Base-by-base conservation (phyloP, 805 yeast species). In the Kodamaea lidongshanica region DNA sequence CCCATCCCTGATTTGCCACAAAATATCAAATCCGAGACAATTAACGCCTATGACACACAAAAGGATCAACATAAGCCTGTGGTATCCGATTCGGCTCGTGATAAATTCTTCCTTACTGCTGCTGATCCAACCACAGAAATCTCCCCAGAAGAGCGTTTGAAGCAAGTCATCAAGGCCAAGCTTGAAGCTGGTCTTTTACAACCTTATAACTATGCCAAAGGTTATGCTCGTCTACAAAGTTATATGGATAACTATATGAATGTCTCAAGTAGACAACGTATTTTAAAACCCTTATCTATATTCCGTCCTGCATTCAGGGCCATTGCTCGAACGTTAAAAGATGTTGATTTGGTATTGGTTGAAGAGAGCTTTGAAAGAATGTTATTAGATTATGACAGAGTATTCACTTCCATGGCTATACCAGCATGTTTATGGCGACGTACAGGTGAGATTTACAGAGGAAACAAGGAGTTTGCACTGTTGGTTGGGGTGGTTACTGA, bases 341-440 rank as follows among this genome's bases (percentile, higher is more conserved):
- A 88, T 54, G 84, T 87, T 7, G 97, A 89, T 55, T 65, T 89
- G 48, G 88, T 88, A 4, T 61, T 87, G 19, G 96, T 89, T 4
- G 97, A 89, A 46, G 97, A 89, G 55, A 80, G 81, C 33, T 89
- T 89, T 50, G 97, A 89, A 58, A 67, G 96, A 39, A 84, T 89
- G 94, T 58, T 89, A 25, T 61, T 89, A 30, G 95, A 89, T 45
- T 87, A 89, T 48, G 97, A 89, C 52, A 68, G 97, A 19, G 96
- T 89, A 3, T 89, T 89, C 59, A 87, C 96, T 0, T 81, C 95
- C 4, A 87, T 89, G 95, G 95, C 96, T 5, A 86, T 89, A 38
- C 97, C 97, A 2, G 96, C 96, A 1, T 89, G 97, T 58, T 65
- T 89, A 16, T 89, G 97, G 96, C 65, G 97, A 51, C 77, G 97